These are phyloP conservation scores for Rugonectria rugulosa DNA, from an alignment of 2,329 filamentous ascomycete species.

Conservation along the genomic window DNA sequence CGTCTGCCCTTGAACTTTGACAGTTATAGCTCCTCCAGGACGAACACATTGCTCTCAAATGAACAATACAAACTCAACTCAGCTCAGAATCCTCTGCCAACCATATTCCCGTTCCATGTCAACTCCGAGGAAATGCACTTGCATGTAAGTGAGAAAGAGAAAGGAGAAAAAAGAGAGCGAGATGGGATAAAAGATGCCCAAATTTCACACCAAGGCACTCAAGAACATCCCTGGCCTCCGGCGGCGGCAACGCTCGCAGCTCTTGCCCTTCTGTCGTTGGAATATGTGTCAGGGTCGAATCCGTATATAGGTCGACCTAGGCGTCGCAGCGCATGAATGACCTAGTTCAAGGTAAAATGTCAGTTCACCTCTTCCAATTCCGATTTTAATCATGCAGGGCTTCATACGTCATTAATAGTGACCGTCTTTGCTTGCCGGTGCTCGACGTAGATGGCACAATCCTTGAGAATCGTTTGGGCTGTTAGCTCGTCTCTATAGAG, in stretches of 20 bases:
- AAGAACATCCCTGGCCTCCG: constrained; percentile 2
- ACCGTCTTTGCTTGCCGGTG: constrained; percentile 67
- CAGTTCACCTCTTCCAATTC: constrained; percentile 18
- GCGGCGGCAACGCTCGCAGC: neutral
- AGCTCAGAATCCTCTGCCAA: too few relatives aligned
- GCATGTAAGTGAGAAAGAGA: too few relatives aligned
- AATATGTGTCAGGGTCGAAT: constrained; percentile 56
- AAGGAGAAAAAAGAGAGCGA: too few relatives aligned
- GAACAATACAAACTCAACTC: too few relatives aligned
- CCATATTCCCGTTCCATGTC: too few relatives aligned
- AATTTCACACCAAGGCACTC: too few relatives aligned
- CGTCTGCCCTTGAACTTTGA: too few relatives aligned
- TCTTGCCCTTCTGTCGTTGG: constrained; percentile 14
- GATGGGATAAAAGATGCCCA: too few relatives aligned
- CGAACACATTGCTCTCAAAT: too few relatives aligned
- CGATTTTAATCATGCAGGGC: too few relatives aligned
- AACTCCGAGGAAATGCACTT: too few relatives aligned
- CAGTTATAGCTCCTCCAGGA: too few relatives aligned
- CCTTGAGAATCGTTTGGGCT: constrained; percentile 55
- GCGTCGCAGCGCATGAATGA: constrained; percentile 58
- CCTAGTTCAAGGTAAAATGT: constrained; percentile 50
- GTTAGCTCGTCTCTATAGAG: constrained; percentile 15
- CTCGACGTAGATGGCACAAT: constrained; percentile 60
- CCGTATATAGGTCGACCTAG: constrained; percentile 65
- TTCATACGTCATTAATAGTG: constrained; percentile 67